Conservation (phyloP, 352 stramenopile genomes). For the Pythium utonaiense region DNA sequence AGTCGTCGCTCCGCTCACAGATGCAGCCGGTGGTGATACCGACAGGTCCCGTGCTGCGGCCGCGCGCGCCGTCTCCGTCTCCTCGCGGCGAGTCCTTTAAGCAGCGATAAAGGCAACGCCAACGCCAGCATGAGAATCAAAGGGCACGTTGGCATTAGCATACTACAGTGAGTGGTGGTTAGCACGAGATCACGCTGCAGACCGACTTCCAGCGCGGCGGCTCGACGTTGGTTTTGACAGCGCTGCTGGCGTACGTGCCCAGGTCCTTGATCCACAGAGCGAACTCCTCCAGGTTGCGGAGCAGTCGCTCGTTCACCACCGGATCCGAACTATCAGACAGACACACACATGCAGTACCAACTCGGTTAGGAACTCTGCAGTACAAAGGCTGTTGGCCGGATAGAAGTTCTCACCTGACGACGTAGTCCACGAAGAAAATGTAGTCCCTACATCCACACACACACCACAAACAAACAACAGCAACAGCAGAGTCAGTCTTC, state of each 20-base stretch:
- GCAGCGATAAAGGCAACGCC: not conserved
- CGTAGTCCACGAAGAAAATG: slow-evolving; percentile 80
- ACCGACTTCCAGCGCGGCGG: slow-evolving; percentile 67
- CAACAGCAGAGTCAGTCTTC: not conserved
- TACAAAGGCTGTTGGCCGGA: not conserved
- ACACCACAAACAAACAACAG: slow-evolving; percentile 1
- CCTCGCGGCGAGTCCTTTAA: not conserved
- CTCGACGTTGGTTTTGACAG: slow-evolving; percentile 56
- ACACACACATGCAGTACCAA: not conserved
- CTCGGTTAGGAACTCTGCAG: not conserved
- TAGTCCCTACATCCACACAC: slow-evolving; percentile 45
- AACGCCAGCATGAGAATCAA: not conserved
- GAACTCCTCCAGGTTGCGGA: slow-evolving; percentile 68
- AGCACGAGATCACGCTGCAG: slow-evolving; percentile 64
- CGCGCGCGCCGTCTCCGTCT: not conserved
- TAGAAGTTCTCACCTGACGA: slow-evolving; percentile 35
- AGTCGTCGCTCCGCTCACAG: slow-evolving; percentile 3
- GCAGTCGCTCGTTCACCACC: slow-evolving; percentile 43
- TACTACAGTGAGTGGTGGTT: slow-evolving; percentile 1
- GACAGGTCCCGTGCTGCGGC: not conserved
- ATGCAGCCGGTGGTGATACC: not conserved
- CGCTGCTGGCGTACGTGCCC: slow-evolving; percentile 63
- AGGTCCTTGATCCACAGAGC: slow-evolving; percentile 75
- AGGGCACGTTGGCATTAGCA: not conserved
- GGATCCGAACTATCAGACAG: slow-evolving; percentile 22